phyloP scores from a whole-genome alignment of 2,329 filamentous ascomycete genomes.

The Exophiala phaeomuriformis region DNA sequence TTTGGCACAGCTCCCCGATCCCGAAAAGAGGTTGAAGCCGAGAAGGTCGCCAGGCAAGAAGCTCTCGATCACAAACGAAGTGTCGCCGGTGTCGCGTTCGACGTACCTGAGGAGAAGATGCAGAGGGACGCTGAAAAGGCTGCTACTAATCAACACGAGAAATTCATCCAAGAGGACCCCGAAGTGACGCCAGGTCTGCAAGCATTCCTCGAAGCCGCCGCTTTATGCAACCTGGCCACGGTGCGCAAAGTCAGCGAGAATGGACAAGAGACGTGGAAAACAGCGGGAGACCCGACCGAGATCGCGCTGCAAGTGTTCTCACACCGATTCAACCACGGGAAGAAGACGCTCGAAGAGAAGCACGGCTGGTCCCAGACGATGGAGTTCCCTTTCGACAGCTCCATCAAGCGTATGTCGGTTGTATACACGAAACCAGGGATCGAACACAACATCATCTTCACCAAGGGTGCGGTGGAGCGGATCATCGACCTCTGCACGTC shows the following conservation, averaged over 20 bases:
- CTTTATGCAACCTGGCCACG: conserved; percentile 49
- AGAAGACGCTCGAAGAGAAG: conserved; percentile 36
- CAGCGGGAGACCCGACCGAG: conserved; percentile 59
- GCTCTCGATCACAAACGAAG: conserved; percentile 54
- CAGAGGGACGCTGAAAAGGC: conserved; percentile 29
- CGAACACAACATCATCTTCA: conserved; percentile 42
- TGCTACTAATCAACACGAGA: conserved; percentile 20
- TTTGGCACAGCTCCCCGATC: conserved; percentile 32
- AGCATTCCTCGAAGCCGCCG: conserved; percentile 47
- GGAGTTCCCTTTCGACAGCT: conserved; percentile 59
- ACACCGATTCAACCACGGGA: conserved; percentile 50
- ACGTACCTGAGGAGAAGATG: conserved; percentile 49
- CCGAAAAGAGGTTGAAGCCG: conserved; percentile 30
- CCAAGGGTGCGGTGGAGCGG: conserved; percentile 57
- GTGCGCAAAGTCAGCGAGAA: conserved; percentile 40
- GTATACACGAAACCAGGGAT: conserved; percentile 41
- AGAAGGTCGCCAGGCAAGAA: conserved; percentile 35
- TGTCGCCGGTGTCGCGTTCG: conserved; percentile 54
- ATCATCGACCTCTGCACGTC: conserved; percentile 51
- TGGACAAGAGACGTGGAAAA: conserved; percentile 43
- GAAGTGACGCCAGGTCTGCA: conserved; percentile 43
- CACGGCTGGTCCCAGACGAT: conserved; percentile 47
- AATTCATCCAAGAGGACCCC: conserved; percentile 27
- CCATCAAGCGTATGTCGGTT: conserved; percentile 61
- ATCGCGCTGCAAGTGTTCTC: conserved; percentile 62